Base-by-base conservation (phyloP, 257 asterid species). In the Gentiana straminea region DNA sequence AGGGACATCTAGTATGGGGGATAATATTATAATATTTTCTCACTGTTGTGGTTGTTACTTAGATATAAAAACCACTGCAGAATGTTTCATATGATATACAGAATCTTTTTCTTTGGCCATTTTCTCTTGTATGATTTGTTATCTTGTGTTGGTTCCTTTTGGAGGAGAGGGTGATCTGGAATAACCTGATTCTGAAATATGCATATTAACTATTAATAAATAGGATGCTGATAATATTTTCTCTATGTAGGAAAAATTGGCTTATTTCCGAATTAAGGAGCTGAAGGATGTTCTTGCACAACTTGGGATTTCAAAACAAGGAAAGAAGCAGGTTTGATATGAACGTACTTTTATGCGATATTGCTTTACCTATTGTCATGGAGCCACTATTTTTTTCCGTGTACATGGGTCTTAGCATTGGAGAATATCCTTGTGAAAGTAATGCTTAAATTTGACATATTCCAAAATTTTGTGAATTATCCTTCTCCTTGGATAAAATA, bases 281-380 rank as follows among this genome's bases (percentile, higher is more conserved):
- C 99, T 93, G 58, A 93, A 93, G 81, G 96, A 83, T 80, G 89
- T 89, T 44, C 94, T 89, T 52, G 70, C 86, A n/a, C 86, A 92
- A 69, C 80, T 92, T 15, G 86, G 94, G 60, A 86, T 82, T 67
- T 79, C 99, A 52, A 92, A 92, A 74, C 95, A 89, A 77, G 99
- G 99, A 73, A 93, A 88, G 83, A 92, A 92, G 77, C 99, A 92
- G 99, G 99, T 92, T 64, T 56, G 72, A 33, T 52, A 37, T 41
- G 10, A 33, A 34, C 38, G 15, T 46, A 32, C 7, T 38, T 7
- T 3, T 12, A 3, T 39, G 52, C 33, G 24, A 11, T 55, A n/a
- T 2, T 15, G 5, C 52, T 32, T 13, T 33, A 1, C 46, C 46
- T 41, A 41, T 41, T 41, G 46, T 41, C 46, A 57, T 44, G 43